phyloP scores from a whole-genome alignment of 202 grass and related monocot species.

The Bolboschoenoplectus hybrid region DNA sequence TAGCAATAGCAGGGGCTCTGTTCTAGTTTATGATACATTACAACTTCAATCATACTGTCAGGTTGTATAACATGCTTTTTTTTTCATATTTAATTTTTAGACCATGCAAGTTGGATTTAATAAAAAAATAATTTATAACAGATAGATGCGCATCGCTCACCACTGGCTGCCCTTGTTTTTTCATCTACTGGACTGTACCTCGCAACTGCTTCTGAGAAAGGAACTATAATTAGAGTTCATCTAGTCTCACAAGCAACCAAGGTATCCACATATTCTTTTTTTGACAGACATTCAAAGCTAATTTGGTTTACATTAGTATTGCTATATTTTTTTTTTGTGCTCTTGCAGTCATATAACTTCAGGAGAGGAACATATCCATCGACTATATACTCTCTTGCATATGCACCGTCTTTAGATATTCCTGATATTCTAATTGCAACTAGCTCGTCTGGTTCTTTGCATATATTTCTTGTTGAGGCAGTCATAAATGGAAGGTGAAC shows the following conservation, averaged over 20 bases:
- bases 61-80: slow-evolving; percentile 50
- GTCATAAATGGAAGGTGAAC: slow-evolving; percentile 79
- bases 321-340: slow-evolving; percentile 20
- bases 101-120: slow-evolving; percentile 6
- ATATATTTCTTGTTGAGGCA: slow-evolving; percentile 80
- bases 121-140: slow-evolving; percentile 45
- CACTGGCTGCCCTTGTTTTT: slow-evolving; percentile 79
- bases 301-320: slow-evolving; percentile 33
- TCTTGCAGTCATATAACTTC: slow-evolving; percentile 78
- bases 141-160: slow-evolving; percentile 91
- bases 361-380: slow-evolving; percentile 93
- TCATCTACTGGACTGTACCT: slow-evolving; percentile 81
- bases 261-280: slow-evolving; percentile 46
- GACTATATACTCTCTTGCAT: slow-evolving; percentile 84
- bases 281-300: background rate
- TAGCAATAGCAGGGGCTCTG: slow-evolving; percentile 85
- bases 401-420: slow-evolving; percentile 63
- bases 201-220: slow-evolving; percentile 91
- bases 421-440: slow-evolving; percentile 84
- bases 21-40: slow-evolving; percentile 87
- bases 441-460: slow-evolving; percentile 95
- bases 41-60: slow-evolving; percentile 91
- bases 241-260: slow-evolving; percentile 84
- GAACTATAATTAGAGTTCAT: slow-evolving; percentile 90
- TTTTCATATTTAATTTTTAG: slow-evolving; percentile 8